These are phyloP conservation scores for Lichenothelia convexa DNA, from an alignment of 495 filamentous ascomycete genomes.

Conservation along the genomic window DNA sequence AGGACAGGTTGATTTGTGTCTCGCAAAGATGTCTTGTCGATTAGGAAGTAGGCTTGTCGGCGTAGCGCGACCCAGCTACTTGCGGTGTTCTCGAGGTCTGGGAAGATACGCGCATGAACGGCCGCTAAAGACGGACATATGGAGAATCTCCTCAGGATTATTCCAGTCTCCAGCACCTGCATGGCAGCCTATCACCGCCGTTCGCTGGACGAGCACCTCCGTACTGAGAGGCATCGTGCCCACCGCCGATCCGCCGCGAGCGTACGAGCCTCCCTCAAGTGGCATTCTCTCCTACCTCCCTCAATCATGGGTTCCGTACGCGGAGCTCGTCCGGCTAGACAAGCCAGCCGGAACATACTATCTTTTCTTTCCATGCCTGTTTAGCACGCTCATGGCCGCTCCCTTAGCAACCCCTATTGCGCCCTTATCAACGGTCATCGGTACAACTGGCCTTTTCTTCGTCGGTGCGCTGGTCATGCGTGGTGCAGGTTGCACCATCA, in stretches of 20 bases:
- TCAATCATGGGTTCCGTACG: constrained; percentile 65
- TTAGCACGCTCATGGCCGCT: constrained; percentile 57
- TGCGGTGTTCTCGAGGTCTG: too few species aligned
- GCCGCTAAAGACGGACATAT: too few species aligned
- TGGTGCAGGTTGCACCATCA: constrained; percentile 93
- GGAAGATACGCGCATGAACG: too few species aligned
- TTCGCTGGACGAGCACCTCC: constrained; percentile 2
- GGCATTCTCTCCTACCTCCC: constrained; percentile 68
- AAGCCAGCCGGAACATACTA: constrained; percentile 93
- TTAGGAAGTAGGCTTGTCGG: too few species aligned
- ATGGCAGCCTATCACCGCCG: too few species aligned
- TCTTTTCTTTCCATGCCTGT: constrained; percentile 87
- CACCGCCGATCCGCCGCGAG: neutral
- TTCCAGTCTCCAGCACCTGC: too few species aligned
- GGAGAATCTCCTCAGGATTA: too few species aligned
- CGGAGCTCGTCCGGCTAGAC: constrained; percentile 81
- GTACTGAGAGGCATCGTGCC: neutral
- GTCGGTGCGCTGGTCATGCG: constrained; percentile 86
- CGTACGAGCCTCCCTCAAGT: constrained; percentile 49
- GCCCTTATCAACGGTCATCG: constrained; percentile 34
- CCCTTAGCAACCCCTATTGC: constrained; percentile 42
- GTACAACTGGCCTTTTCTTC: constrained; percentile 63
- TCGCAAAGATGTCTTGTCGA: too few species aligned
- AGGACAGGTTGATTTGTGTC: too few species aligned
- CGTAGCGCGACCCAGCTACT: too few species aligned